Base-by-base conservation (phyloP, 805 yeast genomes). In the Hanseniaspora mollemarum region DNA sequence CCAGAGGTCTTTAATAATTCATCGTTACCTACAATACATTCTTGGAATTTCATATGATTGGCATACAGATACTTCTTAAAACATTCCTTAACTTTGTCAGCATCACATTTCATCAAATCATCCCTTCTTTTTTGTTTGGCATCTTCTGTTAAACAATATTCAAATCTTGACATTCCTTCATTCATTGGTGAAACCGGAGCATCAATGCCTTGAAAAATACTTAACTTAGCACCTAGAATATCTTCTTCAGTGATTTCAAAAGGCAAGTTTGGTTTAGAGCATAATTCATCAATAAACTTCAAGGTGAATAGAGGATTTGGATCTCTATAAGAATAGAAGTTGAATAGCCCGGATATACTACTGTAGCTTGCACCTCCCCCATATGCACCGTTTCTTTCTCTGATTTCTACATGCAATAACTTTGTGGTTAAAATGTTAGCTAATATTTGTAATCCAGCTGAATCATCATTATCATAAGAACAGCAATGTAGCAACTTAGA, bases 381-480 rank as follows among this genome's bases (percentile, higher is more conserved):
- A 62, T 92, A 92, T 0, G 98, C 98, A 53, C 98, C 98, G 52
- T 95, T 95, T 60, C 90, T 79, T 62, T 92, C 98, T 57, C 98
- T 76, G 35, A 92, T 79, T 56, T 87, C 95, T 12, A 86, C 76
- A 64, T 92, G 98, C 44, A 92, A 69, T 57, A 84, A 77, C 60
- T 83, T 85, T 66, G 82, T 88, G 0, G 95, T 81, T 57, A 87
- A 64, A 53, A 92, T 63, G 57, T 83, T 88, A 1, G 96, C 74
- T 43, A 92, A 70, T 0, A 92, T 77, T 64, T 86, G 95, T 40
- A 92, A 72, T 1, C 87, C 72, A 0, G 97, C 94, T 33, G 95
- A 87, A 56, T 90, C 96, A 46, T 72, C 67, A 46, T 78, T 72
- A 3, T 71, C 63, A 62, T 86, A 87, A 3, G 78, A 69, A 3